Evolutionary conservation across 257 asterid genomes (phyloP).

Genomic region (Capsicum rhomboideum): DNA sequence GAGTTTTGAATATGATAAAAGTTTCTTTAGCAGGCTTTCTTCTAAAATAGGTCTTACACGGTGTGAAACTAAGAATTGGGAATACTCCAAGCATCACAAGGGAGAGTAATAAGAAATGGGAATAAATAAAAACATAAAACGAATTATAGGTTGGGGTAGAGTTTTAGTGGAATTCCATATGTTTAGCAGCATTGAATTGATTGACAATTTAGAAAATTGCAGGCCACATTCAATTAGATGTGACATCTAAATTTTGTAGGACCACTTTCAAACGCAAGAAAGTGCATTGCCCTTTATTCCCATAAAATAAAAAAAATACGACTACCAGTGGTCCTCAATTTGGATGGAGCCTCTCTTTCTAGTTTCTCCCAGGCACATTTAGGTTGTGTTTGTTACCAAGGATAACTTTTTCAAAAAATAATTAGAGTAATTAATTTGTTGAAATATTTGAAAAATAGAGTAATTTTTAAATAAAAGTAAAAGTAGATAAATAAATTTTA

Average conservation of each 20-base stretch:
- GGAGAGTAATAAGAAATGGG: no score
- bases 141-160: background rate
- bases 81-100: no score
- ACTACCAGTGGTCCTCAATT: constrained; percentile 11
- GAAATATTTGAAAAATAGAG: no score
- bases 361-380: background rate
- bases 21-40: no score
- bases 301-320: background rate
- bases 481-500: background rate
- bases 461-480: no score
- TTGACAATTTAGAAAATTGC: background rate
- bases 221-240: background rate
- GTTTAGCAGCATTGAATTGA: background rate
- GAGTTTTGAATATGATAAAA: no score
- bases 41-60: no score
- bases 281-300: constrained; percentile 34
- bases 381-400: background rate
- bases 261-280: constrained; percentile 10
- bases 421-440: no score
- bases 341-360: background rate
- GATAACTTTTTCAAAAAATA: background rate
- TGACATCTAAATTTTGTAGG: background rate
- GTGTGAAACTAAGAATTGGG: no score
- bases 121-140: no score
- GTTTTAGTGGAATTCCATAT: background rate